Conservation (phyloP, 2,329 filamentous ascomycete genomes). For the Stachybotrys chartarum region DNA sequence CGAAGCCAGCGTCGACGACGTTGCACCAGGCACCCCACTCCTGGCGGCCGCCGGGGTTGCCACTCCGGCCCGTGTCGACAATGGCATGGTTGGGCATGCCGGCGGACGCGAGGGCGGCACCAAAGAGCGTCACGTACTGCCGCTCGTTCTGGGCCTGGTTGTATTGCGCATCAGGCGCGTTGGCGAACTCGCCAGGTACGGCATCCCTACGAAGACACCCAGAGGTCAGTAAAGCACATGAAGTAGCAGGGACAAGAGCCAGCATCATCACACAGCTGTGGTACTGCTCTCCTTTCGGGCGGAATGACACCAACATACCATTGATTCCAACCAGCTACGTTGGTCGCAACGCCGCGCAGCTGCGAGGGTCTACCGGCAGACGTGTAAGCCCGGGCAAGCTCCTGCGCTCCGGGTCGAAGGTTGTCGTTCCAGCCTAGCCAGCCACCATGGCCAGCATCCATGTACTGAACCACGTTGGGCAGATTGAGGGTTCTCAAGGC, state of each 20-base stretch:
- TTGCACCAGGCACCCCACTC: constrained; percentile 66
- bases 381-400: constrained; percentile 41
- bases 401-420: constrained; percentile 37
- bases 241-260: constrained; percentile 25
- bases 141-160: constrained; percentile 45
- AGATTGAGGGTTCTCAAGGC: constrained; percentile 45
- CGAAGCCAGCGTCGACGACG: constrained; percentile 55
- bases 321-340: constrained; percentile 51
- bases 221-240: neutral
- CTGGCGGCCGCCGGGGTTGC: constrained; percentile 51
- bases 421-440: constrained; percentile 54
- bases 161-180: constrained; percentile 1
- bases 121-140: constrained; percentile 57
- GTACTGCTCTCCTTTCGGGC: neutral
- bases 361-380: constrained; percentile 39
- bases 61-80: constrained; percentile 43
- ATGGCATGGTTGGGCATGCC: constrained; percentile 40
- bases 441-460: constrained; percentile 51
- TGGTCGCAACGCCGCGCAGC: constrained; percentile 48
- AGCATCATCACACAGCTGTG: constrained; percentile 11
- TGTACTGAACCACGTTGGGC: constrained; percentile 50
- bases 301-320: constrained; percentile 15
- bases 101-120: constrained; percentile 46
- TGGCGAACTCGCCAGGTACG: constrained; percentile 1
- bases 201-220: constrained; percentile 31